These are phyloP conservation scores for Schizophyllum commune DNA, from an alignment of 1,284 basidiomycete species.

Conservation along the genomic window DNA sequence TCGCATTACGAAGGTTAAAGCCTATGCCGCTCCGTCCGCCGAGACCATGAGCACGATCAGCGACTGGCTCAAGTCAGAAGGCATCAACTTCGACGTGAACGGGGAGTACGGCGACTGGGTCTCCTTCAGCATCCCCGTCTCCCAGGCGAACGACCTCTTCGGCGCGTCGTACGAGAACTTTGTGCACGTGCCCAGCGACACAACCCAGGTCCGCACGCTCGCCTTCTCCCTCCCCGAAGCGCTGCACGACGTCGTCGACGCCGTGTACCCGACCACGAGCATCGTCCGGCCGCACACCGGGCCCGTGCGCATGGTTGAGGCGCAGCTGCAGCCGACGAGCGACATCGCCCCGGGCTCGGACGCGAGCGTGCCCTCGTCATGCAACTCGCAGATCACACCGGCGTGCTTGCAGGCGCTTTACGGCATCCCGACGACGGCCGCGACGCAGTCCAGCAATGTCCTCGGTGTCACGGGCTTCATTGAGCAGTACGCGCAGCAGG, in stretches of 20 bases:
- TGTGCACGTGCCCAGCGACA: constrained; percentile 31
- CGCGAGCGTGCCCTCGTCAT: constrained; percentile 35
- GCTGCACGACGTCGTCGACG: constrained; percentile 56
- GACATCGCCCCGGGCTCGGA: constrained; percentile 10
- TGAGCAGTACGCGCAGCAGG: constrained; percentile 45
- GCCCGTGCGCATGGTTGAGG: constrained; percentile 22
- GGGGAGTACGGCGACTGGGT: constrained; percentile 66
- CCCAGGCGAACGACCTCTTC: constrained; percentile 59
- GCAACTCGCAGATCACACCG: constrained; percentile 44
- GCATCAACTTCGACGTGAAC: constrained; percentile 37
- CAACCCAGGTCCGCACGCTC: constrained; percentile 51
- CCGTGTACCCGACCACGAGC: constrained; percentile 70
- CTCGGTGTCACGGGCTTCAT: constrained; percentile 52
- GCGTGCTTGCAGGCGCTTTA: constrained; percentile 44
- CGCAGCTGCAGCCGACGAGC: not conserved
- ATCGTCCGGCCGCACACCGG: constrained; percentile 47
- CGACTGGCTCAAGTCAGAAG: constrained; percentile 54
- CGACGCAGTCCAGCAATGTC: constrained; percentile 33
- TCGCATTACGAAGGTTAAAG: not conserved
- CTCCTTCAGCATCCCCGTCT: constrained; percentile 48
- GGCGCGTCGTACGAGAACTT: constrained; percentile 31
- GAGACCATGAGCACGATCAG: constrained; percentile 28
- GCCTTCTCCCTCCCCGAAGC: constrained; percentile 59
- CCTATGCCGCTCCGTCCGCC: not conserved
- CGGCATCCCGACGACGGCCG: constrained; percentile 31